phyloP scores from a whole-genome alignment of 2,329 filamentous ascomycete species.

The Diplodia sapinea region DNA sequence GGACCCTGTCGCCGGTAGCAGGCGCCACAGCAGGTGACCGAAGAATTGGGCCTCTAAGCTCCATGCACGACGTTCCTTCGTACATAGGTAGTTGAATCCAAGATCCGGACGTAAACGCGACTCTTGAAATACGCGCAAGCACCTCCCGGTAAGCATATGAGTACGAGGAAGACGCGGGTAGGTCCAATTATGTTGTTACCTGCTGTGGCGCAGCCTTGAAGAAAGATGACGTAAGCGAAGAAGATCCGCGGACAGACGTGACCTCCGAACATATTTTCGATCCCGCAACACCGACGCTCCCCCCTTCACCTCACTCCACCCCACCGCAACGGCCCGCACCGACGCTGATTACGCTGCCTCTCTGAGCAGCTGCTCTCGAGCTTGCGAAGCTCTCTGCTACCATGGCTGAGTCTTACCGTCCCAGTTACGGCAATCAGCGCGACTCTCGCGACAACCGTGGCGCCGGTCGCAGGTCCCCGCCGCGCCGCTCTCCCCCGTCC shows the following conservation, averaged over 20 bases:
- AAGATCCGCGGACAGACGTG: constrained; percentile 24
- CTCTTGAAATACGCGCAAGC: no score
- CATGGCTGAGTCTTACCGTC: constrained; percentile 30
- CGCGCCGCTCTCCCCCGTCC: constrained; percentile 21
- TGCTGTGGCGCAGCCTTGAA: neutral
- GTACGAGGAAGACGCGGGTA: no score
- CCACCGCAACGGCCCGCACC: constrained; percentile 4
- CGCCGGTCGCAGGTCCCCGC: constrained; percentile 26
- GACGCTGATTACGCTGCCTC: neutral
- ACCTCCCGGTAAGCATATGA: no score
- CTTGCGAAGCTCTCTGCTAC: neutral
- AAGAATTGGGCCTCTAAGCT: no score
- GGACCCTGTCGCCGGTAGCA: constrained; percentile 15
- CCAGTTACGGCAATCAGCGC: constrained; percentile 25
- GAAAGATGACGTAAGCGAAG: constrained; percentile 28
- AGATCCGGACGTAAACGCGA: no score
- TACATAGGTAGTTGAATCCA: no score
- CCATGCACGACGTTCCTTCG: no score
- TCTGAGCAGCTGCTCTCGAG: neutral
- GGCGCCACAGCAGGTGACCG: neutral
- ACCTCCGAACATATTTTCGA: constrained; percentile 31
- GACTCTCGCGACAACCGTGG: constrained; percentile 25
- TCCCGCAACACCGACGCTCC: neutral
- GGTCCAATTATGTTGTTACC: no score
- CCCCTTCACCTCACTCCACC: constrained; percentile 5